Base-by-base conservation (phyloP, 1,284 basidiomycete species). In the Irpex sp. region DNA sequence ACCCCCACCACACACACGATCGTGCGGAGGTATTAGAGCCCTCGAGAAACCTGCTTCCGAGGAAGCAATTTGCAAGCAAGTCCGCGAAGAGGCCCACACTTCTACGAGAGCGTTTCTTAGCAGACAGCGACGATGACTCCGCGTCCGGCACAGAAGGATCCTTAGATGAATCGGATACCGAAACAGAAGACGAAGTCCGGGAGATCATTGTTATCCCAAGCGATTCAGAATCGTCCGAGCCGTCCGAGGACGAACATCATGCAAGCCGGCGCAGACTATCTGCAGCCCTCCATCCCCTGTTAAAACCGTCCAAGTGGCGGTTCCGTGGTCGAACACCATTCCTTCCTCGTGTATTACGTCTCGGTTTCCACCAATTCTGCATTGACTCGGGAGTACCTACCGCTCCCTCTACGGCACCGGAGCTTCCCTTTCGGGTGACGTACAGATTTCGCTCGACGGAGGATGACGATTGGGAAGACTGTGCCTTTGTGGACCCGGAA, bases 271-370 rank as follows among this genome's bases (percentile, higher is more conserved):
- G 74, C 35, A 46, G 39, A 43, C 39, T 43, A 43, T 43, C 17
- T 8, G 61, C 62, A 4, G 76, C 77, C 5, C 65, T 80, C 4
- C 68, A 70, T 43, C 63, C 70, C 5, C 67, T 82, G 19, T 71
- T 75, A 0, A 65, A 78, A 4, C 65, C 75, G 0, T 64, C 68
- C 7, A 66, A 65, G 1, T 50, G 72, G 33, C 60, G 66, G 39
- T 49, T 67, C 21, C 63, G 66, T 19, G 53, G 49, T 1, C 51
- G 63, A 37, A 74, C 87, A 2, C 87, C 87, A 0, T 89, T 88
- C 68, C 75, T 86, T 11, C 70, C 72, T 31, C 80, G 83, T 5
- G 84, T 83, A 65, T 67, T 89, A 13, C 76, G 78, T 5, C 65
- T 53, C 5, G 83, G 83, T 1, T 87, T 87, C 65, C 61, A 65